Base-by-base conservation (phyloP, 2,329 filamentous ascomycete genomes). In the Teratosphaeria nubilosa region DNA sequence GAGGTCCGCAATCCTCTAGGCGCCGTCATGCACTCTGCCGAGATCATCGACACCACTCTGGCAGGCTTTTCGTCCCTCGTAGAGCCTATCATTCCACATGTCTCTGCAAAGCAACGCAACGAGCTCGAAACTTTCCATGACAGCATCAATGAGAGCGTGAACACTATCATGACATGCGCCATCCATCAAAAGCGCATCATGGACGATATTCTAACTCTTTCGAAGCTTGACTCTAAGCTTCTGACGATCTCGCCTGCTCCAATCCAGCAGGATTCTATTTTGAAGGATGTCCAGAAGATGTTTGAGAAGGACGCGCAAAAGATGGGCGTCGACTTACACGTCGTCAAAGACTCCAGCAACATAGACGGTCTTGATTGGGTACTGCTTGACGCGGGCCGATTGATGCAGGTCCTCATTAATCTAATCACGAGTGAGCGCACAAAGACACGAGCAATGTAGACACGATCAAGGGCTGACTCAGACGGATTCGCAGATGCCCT, bases 371-470 rank as follows among this genome's bases (percentile, higher is more conserved):
- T 87, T 32, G 82, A 86, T 32, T 90, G 83, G 77, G 82, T 91
- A 45, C 86, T 81, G 62, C 76, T 90, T 31, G 88, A 92, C 68
- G 85, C 88, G 0, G 86, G 85, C 16, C 80, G 88, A 25, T 82
- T 91, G 55, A 80, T 87, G 55, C 88, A 91, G 70, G 86, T 91
- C 0, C 76, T 91, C 3, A 90, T 91, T 69, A 92, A 91, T 65
- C 78, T 92, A 1, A 81, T 88, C 13, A 64, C 87, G 7, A 91
- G 41, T 48, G 20, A 48, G 41, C 9, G n/a, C 41, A 6, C 34
- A 5, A 41, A 22, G 41, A 9, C 20, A 22, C 27, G 7, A 22
- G 16, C n/a, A 16, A 48, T 10, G n/a, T 9, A 20, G n/a, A 5
- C 27, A 30, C 27, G 27, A 30, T 30, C 1, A 11, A 22, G 11